phyloP scores from a whole-genome alignment of 108 stramenopile species.

The Discostella stelligeroides region DNA sequence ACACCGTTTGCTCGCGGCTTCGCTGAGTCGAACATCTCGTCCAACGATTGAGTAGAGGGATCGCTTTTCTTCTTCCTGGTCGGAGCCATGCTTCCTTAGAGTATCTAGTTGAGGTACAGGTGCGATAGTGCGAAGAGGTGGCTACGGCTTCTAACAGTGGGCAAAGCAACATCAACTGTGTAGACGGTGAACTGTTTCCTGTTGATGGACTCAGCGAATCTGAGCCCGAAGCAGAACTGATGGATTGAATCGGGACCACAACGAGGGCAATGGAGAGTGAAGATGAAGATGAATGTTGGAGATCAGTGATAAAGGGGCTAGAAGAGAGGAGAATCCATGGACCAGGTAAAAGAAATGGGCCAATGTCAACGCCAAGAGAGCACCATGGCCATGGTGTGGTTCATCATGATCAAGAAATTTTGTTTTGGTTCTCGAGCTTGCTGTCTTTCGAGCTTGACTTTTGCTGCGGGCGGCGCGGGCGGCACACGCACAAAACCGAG shows the following conservation, averaged over 20 bases:
- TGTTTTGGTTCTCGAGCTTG: too few relatives aligned
- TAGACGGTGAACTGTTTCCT: too few relatives aligned
- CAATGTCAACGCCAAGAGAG: too few relatives aligned
- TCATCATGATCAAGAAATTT: too few relatives aligned
- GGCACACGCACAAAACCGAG: too few relatives aligned
- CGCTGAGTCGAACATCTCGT: conserved; percentile 18
- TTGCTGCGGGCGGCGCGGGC: too few relatives aligned
- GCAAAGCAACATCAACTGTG: background rate
- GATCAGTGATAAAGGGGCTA: background rate
- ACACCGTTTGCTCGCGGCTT: conserved; percentile 24
- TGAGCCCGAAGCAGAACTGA: background rate
- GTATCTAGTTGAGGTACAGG: background rate
- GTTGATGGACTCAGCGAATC: background rate
- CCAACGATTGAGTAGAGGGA: conserved; percentile 6
- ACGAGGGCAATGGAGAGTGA: background rate
- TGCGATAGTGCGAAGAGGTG: background rate
- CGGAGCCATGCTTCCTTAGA: conserved; percentile 13
- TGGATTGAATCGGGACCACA: background rate
- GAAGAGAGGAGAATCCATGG: too few relatives aligned
- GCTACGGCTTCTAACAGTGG: background rate
- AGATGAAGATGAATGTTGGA: background rate
- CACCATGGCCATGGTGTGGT: too few relatives aligned
- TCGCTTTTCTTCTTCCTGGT: conserved; percentile 11
- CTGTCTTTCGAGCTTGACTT: too few relatives aligned
- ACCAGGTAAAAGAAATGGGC: too few relatives aligned